Conservation (phyloP, 345 rosid species). For the Cardiospermum halicacabum region DNA sequence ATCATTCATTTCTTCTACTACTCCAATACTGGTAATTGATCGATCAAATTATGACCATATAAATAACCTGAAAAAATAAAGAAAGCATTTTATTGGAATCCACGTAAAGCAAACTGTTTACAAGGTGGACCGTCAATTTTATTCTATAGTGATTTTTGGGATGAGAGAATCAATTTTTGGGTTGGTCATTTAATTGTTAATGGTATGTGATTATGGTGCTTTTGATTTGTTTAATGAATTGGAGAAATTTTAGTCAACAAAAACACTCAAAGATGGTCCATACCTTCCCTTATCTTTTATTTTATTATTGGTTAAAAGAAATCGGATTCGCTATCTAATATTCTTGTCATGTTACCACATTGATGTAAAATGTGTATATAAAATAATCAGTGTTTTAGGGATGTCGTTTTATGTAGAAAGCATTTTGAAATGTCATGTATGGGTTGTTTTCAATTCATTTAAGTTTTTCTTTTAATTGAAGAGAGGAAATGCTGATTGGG, state of each 20-base stretch:
- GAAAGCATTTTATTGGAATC: slow-evolving; percentile 14
- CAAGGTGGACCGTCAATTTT: not conserved
- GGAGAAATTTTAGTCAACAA: not conserved
- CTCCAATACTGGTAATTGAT: not conserved
- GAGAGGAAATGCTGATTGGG: too few species aligned
- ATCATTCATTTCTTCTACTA: slow-evolving; percentile 44
- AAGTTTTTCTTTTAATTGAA: too few species aligned
- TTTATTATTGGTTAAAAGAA: not conserved
- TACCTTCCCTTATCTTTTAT: not conserved
- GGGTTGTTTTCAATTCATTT: too few species aligned
- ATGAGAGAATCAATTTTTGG: slow-evolving; percentile 9
- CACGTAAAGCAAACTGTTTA: slow-evolving; percentile 17
- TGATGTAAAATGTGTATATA: not conserved
- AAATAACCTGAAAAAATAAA: not conserved
- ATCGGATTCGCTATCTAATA: not conserved
- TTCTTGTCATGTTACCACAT: not conserved
- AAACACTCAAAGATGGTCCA: not conserved
- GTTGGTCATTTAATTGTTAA: too few species aligned
- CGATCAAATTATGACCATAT: too few species aligned
- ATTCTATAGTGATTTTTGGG: too few species aligned
- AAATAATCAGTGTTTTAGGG: too few species aligned
- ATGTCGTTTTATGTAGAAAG: too few species aligned
- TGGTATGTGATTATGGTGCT: too few species aligned
- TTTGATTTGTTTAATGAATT: not conserved
- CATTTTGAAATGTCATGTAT: too few species aligned